Evolutionary conservation across 441 rosid species (phyloP), one percentile per base, ranked within the genome.

Genomic region (Pelargonium australe): DNA sequence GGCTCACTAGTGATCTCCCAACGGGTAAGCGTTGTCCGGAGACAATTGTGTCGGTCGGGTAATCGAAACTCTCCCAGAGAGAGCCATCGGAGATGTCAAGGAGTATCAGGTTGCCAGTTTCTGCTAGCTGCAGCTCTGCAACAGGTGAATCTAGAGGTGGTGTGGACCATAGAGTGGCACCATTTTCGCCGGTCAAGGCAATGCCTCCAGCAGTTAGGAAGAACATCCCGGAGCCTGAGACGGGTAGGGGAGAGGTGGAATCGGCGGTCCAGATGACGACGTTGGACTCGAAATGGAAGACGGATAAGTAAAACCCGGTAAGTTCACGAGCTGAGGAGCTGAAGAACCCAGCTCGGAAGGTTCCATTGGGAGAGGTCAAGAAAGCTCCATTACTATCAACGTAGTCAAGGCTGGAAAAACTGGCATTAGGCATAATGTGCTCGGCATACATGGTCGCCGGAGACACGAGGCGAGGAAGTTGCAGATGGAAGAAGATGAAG

Each of bases 41-140:
- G 23, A 72, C 65, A 5, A 72, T 13, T 8, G 74, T 43, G 41
- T 72, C 58, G 7, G 74, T 65, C 5, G 74, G 74, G 20, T 61
- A 65, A 58, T 23, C 55, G 19, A 72, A 72, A 20, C 74, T 72
- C 65, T 72, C 70, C 70, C 74, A 72, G 11, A 72, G 68, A n/a
- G 74, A 72, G 23, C 58, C 57, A 34, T 72, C 65, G n/a, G n/a
- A 55, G 6, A 3, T 12, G 53, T 57, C 74, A 40, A 72, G 69
- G 4, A 72, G 20, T 40, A 72, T 61, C 13, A 72, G 69, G 20
- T 72, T 72, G 6, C 74, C 74, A 66, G 74, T 53, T 1, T 72
- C 74, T 41, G 37, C 63, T 65, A 65, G 74, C 49, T 13, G 57
- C 58, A 65, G 5, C 2, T 13, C 53, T 0, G 65, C 40, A 11